Evolutionary conservation across 2,329 filamentous ascomycete species (phyloP).

Genomic region (Cercospora nicotianae): DNA sequence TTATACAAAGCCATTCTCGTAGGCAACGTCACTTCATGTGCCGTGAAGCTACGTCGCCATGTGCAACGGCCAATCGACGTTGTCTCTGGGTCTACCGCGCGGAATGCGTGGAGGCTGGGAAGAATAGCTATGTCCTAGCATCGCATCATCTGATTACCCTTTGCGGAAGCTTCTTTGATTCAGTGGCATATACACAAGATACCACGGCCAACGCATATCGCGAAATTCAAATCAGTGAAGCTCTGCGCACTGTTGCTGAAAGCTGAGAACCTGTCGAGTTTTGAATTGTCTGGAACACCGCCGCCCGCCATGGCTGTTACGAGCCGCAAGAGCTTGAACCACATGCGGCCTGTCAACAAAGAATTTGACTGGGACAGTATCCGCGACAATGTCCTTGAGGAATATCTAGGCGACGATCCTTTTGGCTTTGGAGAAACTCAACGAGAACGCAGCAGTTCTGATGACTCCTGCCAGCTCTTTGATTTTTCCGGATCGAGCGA

Average conservation of each 20-base stretch:
- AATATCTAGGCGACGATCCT: conserved; percentile 61
- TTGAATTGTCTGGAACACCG: neutral
- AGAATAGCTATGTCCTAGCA: conserved; percentile 31
- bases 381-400: conserved; percentile 63
- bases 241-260: neutral
- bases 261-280: neutral
- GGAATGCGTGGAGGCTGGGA: conserved; percentile 31
- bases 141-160: conserved; percentile 16
- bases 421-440: conserved; percentile 50
- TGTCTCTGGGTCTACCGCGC: conserved; percentile 29
- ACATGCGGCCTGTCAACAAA: conserved; percentile 53
- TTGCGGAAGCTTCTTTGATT: conserved; percentile 22
- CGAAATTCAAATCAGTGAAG: neutral
- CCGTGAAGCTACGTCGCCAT: conserved; percentile 17
- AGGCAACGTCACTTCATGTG: conserved; percentile 22
- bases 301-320: conserved; percentile 27
- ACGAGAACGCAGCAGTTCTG: conserved; percentile 51
- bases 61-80: conserved; percentile 19
- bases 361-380: conserved; percentile 57
- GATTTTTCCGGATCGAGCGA: conserved; percentile 53
- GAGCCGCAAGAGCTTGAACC: conserved; percentile 28
- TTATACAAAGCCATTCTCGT: conserved; percentile 30
- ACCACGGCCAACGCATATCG: neutral
- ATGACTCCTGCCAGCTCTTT: conserved; percentile 51
- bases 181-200: conserved; percentile 10